Evolutionary conservation across 768 basidiomycete genomes (phyloP), one percentile per base, ranked within the genome.

Genomic region (Artomyces pyxidatus): DNA sequence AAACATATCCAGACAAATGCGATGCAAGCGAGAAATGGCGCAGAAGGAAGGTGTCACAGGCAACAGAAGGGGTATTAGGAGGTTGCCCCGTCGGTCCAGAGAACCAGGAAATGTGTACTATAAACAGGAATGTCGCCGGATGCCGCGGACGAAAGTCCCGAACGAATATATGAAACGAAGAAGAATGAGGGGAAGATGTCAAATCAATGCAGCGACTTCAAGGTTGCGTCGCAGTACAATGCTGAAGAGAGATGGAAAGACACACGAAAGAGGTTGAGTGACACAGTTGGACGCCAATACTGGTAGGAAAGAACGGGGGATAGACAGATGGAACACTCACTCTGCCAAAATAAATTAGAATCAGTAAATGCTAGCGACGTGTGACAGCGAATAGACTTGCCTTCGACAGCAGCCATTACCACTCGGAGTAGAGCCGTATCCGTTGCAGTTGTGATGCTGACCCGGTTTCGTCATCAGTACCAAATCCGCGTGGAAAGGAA

Each of bases 371-470:
- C 42, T 35, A 42, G 47, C 37, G 48, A 54, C 17, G 52, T 35
- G 10, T 40, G n/a, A n/a, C 19, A 42, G 28, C n/a, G 42, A 19
- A 46, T 38, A 22, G 17, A 72, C 80, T 58, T 54, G 89, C 89
- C 90, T 92, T 92, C 88, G 44, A 93, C 90, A 52, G 93, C 92
- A 54, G 88, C 88, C 93, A 95, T 95, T 14, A 97, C 88, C 17
- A 94, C 88, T 58, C 86, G 74, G 43, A 94, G 68, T 74, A 92
- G 76, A 17, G 78, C 87, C 1, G 90, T 93, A 69, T 94, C 91
- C 19, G 91, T 91, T 28, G 92, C 90, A 37, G 83, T 94, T 38
- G 92, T 94, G 51, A 84, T 81, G 66, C 91, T 91, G 56, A 37
- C 50, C 43, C 29, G 41, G 21, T 10, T 21, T 16, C 45, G 45